Percentiles rank a stretch among this genome's conserved stretches.
Conservation (phyloP, 2,329 filamentous ascomycete genomes). For the Karstenula rhodostoma region DNA sequence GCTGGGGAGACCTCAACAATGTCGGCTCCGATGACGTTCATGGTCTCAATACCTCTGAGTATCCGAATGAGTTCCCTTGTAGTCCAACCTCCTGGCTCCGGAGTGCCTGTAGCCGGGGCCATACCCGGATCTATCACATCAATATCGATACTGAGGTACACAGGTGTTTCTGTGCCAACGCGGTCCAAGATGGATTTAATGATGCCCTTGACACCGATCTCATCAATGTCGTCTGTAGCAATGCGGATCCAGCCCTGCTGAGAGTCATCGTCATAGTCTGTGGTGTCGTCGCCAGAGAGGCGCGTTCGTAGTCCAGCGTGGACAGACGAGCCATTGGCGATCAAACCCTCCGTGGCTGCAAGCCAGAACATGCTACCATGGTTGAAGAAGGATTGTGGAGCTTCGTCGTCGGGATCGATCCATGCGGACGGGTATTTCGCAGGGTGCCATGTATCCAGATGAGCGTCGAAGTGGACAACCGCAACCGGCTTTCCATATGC, state of each 20-base stretch:
- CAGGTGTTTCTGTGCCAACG: conserved; percentile 77
- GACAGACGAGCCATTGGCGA: conserved; percentile 76
- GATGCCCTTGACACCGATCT: conserved; percentile 75
- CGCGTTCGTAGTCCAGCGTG: conserved; percentile 85
- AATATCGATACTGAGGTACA: conserved; percentile 84
- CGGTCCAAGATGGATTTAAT: conserved; percentile 73
- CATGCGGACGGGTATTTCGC: conserved; percentile 81
- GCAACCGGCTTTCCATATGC: conserved; percentile 56
- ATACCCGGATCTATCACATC: conserved; percentile 80
- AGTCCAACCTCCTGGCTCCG: conserved; percentile 91
- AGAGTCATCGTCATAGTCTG: conserved; percentile 75
- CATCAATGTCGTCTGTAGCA: conserved; percentile 86
- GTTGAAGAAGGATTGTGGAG: conserved; percentile 77
- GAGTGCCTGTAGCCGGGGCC: conserved; percentile 83
- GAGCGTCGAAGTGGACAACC: conserved; percentile 64
- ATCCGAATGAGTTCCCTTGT: conserved; percentile 87
- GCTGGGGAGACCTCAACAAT: conserved; percentile 88
- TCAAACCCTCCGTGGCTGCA: conserved; percentile 80
- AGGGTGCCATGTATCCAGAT: conserved; percentile 88
- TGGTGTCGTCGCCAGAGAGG: conserved; percentile 69
- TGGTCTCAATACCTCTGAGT: conserved; percentile 77
- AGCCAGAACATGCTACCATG: conserved; percentile 95
- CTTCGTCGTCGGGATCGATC: conserved; percentile 60
- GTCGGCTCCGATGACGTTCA: conserved; percentile 90
- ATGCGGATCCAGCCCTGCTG: conserved; percentile 82